phyloP scores from a whole-genome alignment of 2,329 filamentous ascomycete species.

The Stagonosporopsis rhizophila region DNA sequence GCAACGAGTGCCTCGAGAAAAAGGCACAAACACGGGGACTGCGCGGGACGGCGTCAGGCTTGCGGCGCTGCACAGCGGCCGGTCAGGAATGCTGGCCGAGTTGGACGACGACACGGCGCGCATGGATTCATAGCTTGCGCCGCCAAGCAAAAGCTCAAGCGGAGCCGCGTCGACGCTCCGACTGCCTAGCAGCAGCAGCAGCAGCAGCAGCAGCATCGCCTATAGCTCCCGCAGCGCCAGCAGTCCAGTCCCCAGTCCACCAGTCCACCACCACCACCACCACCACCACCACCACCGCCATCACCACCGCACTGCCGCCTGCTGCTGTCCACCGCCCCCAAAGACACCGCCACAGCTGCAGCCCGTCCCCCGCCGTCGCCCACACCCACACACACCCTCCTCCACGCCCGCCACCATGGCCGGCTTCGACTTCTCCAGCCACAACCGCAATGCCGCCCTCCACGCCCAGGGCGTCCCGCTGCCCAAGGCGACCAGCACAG shows the following conservation, averaged over 20 bases:
- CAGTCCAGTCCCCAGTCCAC: too few species aligned
- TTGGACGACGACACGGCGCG: background rate
- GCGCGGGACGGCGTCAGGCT: background rate
- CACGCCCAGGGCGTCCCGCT: slow-evolving; percentile 93
- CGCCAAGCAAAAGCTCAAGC: slow-evolving; percentile 12
- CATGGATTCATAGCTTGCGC: slow-evolving; percentile 3
- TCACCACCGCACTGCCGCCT: background rate
- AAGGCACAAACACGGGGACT: slow-evolving; percentile 10
- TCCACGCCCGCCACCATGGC: slow-evolving; percentile 70
- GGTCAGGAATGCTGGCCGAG: slow-evolving; percentile 5
- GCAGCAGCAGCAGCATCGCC: too few species aligned
- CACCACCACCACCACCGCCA: too few species aligned
- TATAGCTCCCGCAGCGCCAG: too few species aligned
- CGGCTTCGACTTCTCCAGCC: slow-evolving; percentile 86
- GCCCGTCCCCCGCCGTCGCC: background rate
- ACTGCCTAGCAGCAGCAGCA: background rate
- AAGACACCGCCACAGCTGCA: slow-evolving; percentile 3
- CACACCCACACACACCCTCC: background rate
- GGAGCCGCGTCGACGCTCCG: slow-evolving; percentile 12
- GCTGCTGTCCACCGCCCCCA: too few species aligned
- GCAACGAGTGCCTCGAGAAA: slow-evolving; percentile 10
- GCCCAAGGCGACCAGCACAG: slow-evolving; percentile 97
- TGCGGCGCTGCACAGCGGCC: background rate
- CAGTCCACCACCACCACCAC: too few species aligned
- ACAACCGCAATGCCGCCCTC: slow-evolving; percentile 97